Conservation (phyloP, 768 basidiomycete genomes). For the Thelephora ganbajun region DNA sequence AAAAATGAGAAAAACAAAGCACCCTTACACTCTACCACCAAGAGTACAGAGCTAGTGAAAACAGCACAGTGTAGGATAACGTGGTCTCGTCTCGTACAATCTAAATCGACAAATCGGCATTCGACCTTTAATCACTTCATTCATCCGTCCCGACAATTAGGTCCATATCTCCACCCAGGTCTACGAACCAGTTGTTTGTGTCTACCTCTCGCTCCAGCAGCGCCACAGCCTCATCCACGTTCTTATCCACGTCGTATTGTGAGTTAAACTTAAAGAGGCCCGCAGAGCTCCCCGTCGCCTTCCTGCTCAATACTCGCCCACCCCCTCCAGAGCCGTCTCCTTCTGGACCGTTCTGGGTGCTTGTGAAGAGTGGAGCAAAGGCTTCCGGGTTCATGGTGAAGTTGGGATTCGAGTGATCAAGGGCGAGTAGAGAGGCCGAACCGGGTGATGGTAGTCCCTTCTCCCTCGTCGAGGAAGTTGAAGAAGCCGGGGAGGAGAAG, state of each 20-base stretch:
- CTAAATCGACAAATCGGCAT: too few species aligned
- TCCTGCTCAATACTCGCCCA: slow-evolving; percentile 6
- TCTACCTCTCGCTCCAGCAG: slow-evolving; percentile 46
- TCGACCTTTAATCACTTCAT: too few species aligned
- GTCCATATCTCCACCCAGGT: background rate
- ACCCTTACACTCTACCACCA: too few species aligned
- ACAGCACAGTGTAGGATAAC: too few species aligned
- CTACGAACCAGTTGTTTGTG: background rate
- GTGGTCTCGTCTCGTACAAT: too few species aligned
- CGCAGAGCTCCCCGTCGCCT: slow-evolving; percentile 11
- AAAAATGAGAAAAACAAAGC: too few species aligned
- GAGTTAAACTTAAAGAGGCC: slow-evolving; percentile 35
- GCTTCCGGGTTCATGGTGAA: slow-evolving; percentile 21
- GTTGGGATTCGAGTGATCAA: background rate
- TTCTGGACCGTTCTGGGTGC: slow-evolving; percentile 17
- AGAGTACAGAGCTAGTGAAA: too few species aligned
- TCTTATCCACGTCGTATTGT: slow-evolving; percentile 43
- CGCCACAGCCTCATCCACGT: slow-evolving; percentile 37
- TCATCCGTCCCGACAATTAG: too few species aligned
- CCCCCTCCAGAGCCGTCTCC: background rate
- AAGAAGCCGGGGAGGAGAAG: slow-evolving; percentile 24
- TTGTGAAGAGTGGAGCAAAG: slow-evolving; percentile 24
- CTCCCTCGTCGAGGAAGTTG: slow-evolving; percentile 11
- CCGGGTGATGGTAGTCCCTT: slow-evolving; percentile 21
- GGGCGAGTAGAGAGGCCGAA: slow-evolving; percentile 8